Conservation (phyloP, 805 yeast genomes). For the Ogataea nonfermentans region DNA sequence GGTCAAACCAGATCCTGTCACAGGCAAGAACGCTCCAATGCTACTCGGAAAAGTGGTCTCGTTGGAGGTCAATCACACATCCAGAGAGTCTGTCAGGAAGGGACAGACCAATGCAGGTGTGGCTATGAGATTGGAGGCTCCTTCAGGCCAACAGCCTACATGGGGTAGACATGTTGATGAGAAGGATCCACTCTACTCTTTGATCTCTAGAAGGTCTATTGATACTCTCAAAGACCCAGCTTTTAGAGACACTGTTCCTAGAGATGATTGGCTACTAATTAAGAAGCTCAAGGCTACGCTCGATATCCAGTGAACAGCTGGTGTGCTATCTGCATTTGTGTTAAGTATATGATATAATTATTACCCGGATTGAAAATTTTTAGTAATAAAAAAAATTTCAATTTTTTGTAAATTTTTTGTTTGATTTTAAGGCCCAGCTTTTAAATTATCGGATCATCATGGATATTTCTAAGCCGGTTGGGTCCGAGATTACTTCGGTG, state of each 20-base stretch:
- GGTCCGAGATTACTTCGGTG: constrained; percentile 88
- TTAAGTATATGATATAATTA: constrained; percentile 5
- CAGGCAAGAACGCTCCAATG: constrained; percentile 67
- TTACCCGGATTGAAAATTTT: constrained; percentile 13
- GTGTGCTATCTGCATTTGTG: not conserved
- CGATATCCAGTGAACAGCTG: constrained; percentile 60
- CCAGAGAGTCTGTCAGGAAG: constrained; percentile 76
- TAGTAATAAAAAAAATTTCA: constrained; percentile 10
- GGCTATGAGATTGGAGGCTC: constrained; percentile 94
- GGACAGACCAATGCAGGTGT: constrained; percentile 98
- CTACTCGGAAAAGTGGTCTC: constrained; percentile 87
- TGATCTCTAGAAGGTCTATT: constrained; percentile 83
- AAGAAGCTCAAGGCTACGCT: constrained; percentile 85
- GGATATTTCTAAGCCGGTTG: constrained; percentile 97
- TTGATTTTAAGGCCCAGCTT: not conserved
- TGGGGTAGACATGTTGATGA: constrained; percentile 99
- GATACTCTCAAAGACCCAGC: constrained; percentile 99
- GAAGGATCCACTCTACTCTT: constrained; percentile 84
- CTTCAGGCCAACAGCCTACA: constrained; percentile 88
- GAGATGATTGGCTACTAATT: constrained; percentile 94
- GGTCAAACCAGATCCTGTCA: constrained; percentile 83
- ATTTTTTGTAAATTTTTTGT: constrained; percentile 9
- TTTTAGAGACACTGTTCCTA: constrained; percentile 88
- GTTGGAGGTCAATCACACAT: constrained; percentile 93
- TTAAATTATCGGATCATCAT: constrained; percentile 36